phyloP scores from a whole-genome alignment of 345 rosid species.

The Alliaria petiolata region DNA sequence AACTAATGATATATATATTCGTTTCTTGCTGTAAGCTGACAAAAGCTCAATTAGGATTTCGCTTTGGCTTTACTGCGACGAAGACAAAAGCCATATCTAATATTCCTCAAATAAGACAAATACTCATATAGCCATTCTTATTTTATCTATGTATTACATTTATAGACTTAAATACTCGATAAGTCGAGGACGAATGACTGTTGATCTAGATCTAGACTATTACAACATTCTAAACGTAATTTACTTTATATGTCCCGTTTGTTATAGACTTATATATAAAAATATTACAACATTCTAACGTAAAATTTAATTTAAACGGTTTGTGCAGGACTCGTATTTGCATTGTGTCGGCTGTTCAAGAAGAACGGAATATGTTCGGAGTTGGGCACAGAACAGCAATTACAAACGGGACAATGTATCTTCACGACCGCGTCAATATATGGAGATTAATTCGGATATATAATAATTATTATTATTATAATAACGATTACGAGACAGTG shows the following conservation, averaged over 20 bases:
- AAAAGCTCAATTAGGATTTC: slow-evolving; percentile 35
- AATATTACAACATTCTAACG: not conserved
- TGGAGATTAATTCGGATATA: slow-evolving; percentile 36
- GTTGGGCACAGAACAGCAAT: slow-evolving; percentile 49
- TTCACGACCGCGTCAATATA: slow-evolving; percentile 31
- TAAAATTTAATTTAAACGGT: not conserved
- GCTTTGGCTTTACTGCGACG: slow-evolving; percentile 38
- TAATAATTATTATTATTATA: not conserved
- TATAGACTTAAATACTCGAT: not conserved
- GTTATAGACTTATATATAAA: slow-evolving; percentile 26
- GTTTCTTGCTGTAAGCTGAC: slow-evolving; percentile 52
- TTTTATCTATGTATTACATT: slow-evolving; percentile 2
- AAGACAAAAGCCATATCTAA: slow-evolving; percentile 37
- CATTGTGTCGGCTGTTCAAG: slow-evolving; percentile 93
- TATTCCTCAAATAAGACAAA: slow-evolving; percentile 21
- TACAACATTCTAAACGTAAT: too few relatives aligned
- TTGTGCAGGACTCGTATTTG: slow-evolving; percentile 65
- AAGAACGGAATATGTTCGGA: slow-evolving; percentile 75
- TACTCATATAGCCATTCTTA: not conserved
- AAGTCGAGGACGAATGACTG: too few relatives aligned
- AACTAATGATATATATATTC: slow-evolving; percentile 44
- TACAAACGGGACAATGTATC: slow-evolving; percentile 45
- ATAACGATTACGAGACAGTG: slow-evolving; percentile 51
- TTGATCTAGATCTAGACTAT: not conserved
- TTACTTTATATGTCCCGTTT: too few relatives aligned